Conservation (phyloP, 1,139 yeast genomes). For the Lodderomyces oxycetoniae region DNA sequence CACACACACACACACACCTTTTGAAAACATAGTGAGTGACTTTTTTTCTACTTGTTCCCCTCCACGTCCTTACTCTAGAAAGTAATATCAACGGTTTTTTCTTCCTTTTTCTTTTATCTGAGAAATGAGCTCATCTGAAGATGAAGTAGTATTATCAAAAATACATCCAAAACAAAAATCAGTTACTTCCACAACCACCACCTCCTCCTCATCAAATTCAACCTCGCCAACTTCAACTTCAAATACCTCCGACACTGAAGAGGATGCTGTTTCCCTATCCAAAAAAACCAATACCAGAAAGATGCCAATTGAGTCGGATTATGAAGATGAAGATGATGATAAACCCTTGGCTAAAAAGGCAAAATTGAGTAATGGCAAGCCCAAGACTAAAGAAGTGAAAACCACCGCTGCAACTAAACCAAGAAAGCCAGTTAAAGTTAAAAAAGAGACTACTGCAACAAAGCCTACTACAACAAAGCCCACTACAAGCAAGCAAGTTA, state of each 20-base stretch:
- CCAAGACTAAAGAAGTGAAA: constrained; percentile 5
- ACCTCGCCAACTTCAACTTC: constrained; percentile 10
- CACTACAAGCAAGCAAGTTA: constrained; percentile 5
- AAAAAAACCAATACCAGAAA: constrained; percentile 7
- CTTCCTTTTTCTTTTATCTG: background rate
- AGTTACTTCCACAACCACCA: constrained; percentile 5
- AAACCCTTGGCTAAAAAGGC: constrained; percentile 10
- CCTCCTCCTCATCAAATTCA: constrained; percentile 7
- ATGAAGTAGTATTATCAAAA: constrained; percentile 13
- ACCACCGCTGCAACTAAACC: constrained; percentile 2
- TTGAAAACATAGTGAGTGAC: no score
- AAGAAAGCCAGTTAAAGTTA: constrained; percentile 7
- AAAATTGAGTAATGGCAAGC: constrained; percentile 6
- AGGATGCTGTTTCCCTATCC: constrained; percentile 9
- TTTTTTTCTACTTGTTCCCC: no score
- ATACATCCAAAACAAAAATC: constrained; percentile 7
- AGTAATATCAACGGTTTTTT: background rate
- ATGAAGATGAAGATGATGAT: constrained; percentile 12
- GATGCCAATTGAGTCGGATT: background rate
- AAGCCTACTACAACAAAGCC: constrained; percentile 6
- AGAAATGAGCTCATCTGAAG: constrained; percentile 9
- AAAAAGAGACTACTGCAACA: constrained; percentile 6
- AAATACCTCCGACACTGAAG: constrained; percentile 5
- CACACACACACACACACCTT: background rate
- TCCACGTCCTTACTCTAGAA: no score